A percentile compares a stretch with the other conserved stretches of the same genome.
These are phyloP conservation scores for Aspergillus sp. DNA, from an alignment of 2,329 filamentous ascomycete genomes.

Conservation along the genomic window DNA sequence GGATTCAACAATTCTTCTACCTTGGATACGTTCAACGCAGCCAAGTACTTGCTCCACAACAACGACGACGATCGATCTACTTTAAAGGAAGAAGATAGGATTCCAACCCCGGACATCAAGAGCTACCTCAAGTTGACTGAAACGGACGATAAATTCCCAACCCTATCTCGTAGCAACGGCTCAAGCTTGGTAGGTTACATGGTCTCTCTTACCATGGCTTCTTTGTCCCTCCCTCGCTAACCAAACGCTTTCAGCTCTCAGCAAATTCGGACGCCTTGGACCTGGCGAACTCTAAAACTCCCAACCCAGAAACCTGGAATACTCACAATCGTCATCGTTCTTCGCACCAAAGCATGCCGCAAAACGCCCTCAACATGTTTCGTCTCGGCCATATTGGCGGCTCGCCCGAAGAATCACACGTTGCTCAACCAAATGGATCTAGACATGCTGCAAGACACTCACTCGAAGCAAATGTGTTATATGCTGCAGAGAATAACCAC, in stretches of 20 bases:
- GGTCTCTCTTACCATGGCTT: not conserved
- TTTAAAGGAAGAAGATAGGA: constrained; percentile 48
- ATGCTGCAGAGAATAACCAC: constrained; percentile 29
- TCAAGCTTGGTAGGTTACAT: constrained; percentile 52
- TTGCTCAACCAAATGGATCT: constrained; percentile 24
- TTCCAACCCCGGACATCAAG: constrained; percentile 65
- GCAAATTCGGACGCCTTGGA: constrained; percentile 79
- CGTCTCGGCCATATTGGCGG: constrained; percentile 37
- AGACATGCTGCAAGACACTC: constrained; percentile 47
- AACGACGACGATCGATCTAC: constrained; percentile 67
- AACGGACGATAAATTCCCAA: constrained; percentile 83
- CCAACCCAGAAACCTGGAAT: constrained; percentile 66
- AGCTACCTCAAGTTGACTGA: constrained; percentile 70
- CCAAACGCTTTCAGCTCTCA: constrained; percentile 61
- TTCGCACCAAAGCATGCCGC: constrained; percentile 59
- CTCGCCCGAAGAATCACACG: constrained; percentile 29
- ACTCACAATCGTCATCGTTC: constrained; percentile 68
- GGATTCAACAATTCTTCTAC: constrained; percentile 40
- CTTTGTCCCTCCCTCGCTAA: constrained; percentile 36
- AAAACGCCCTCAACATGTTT: constrained; percentile 50
- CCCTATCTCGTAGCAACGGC: constrained; percentile 53
- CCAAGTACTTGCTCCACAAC: constrained; percentile 83
- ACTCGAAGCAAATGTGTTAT: constrained; percentile 42
- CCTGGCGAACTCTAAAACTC: constrained; percentile 69
- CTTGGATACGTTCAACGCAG: constrained; percentile 80